These are phyloP conservation scores for Pythium oligandrum DNA, from an alignment of 352 stramenopile species.

Conservation along the genomic window DNA sequence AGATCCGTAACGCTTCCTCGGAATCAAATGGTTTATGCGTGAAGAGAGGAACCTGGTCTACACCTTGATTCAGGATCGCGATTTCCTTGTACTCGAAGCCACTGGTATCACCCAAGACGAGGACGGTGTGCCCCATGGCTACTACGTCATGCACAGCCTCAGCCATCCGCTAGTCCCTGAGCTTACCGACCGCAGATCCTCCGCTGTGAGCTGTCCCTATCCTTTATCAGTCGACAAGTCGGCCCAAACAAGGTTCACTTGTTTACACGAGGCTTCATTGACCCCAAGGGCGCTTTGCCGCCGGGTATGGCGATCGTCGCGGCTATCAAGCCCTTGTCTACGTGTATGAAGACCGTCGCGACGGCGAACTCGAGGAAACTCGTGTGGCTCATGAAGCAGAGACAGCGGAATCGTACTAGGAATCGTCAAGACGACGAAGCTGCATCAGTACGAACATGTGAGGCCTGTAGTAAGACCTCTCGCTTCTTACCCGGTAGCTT, in stretches of 20 bases:
- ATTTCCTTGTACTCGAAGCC: constrained; percentile 44
- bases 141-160: constrained; percentile 54
- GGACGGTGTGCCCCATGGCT: constrained; percentile 25
- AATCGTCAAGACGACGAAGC: too few relatives aligned
- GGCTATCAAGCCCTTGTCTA: constrained; percentile 31
- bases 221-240: constrained; percentile 31
- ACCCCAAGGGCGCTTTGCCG: constrained; percentile 28
- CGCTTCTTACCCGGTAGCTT: too few relatives aligned
- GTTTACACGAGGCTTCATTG: constrained; percentile 43
- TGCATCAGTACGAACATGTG: too few relatives aligned
- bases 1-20: constrained; percentile 40
- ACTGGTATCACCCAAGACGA: constrained; percentile 41
- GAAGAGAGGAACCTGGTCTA: constrained; percentile 18
- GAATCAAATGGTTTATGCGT: constrained; percentile 37
- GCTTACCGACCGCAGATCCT: constrained; percentile 27
- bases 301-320: constrained; percentile 25
- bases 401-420: too few relatives aligned
- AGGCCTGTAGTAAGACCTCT: too few relatives aligned
- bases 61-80: constrained; percentile 9
- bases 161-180: constrained; percentile 26
- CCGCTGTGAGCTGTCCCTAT: constrained; percentile 30
- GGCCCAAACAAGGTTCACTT: constrained; percentile 28
- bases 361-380: constrained; percentile 66
- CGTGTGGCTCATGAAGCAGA: constrained; percentile 36
- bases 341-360: constrained; percentile 34